Evolutionary conservation across 2,329 filamentous ascomycete genomes (phyloP), one percentile per base, ranked within the genome.

Genomic region (Plenodomus tracheiphilus): DNA sequence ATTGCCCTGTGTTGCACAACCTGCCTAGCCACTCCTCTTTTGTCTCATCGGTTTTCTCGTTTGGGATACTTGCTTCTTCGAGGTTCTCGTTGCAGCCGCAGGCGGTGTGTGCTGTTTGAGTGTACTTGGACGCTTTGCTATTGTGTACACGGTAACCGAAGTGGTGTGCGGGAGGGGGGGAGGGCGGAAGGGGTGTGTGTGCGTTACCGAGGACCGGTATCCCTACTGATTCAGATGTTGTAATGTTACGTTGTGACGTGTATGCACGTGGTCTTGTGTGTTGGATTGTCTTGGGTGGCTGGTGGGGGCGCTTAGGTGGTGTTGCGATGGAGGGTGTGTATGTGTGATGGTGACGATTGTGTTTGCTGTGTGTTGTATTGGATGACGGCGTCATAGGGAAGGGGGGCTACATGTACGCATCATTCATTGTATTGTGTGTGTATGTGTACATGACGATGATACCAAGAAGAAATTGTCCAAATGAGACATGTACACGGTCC

Each of bases 201-300:
- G 10, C 5, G 10, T 5, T 32, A 32, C 28, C 28, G 11, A 32
- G 28, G 5, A 25, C 11, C 5, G 17, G 19, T 10, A 35, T 43
- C 39, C 39, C 39, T 46, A 18, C 35, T 46, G 36, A 43, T 34
- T 43, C 36, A 43, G n/a, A 30, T 46, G 39, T 28, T 30, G 37
- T 5, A 5, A 25, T 25, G 22, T 25, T 25, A 10, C 22, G 22
- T 10, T 10, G 22, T 25, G 22, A 25, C 10, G 22, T 25, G 41
- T 34, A 40, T 42, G 50, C 43, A 51, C 47, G 47, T 49, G 51
- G 22, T 25, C 6, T 25, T 25, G 28, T 32, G 28, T 11, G 28
- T 11, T 32, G 28, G 28, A 32, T 32, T 32, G 28, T 32, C 28
- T 32, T 11, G 15, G 6, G 9, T 32, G 28, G 28, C 9, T 32